Conservation (phyloP, 176 grass and related monocot species). For the Musa schizocarpa region DNA sequence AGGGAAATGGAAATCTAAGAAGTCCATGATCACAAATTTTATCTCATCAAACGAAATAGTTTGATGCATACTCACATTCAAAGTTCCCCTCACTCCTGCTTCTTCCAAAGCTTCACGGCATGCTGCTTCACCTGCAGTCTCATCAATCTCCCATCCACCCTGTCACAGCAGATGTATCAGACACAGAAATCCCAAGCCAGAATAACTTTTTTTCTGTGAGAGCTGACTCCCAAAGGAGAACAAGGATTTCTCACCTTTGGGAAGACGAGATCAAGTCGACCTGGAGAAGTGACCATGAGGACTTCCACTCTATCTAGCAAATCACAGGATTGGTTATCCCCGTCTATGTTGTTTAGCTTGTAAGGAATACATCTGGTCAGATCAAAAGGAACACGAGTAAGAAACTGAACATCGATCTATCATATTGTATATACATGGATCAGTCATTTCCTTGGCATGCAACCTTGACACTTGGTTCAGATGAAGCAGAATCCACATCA, state of each 20-base stretch:
- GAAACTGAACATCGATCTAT: neutral
- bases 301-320: slow-evolving; percentile 38
- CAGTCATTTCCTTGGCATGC: neutral
- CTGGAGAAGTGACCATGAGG: slow-evolving; percentile 78
- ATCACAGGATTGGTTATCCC: slow-evolving; percentile 19
- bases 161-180: slow-evolving; percentile 6
- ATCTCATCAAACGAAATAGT: neutral
- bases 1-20: too few species aligned
- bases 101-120: slow-evolving; percentile 76
- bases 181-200: neutral
- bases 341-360: slow-evolving; percentile 40
- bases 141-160: slow-evolving; percentile 90
- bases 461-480: neutral
- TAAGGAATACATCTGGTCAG: slow-evolving; percentile 58
- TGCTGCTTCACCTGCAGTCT: slow-evolving; percentile 66
- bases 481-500: neutral
- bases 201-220: neutral
- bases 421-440: neutral
- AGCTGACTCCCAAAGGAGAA: neutral
- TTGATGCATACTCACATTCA: slow-evolving; percentile 33
- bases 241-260: slow-evolving; percentile 43
- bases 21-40: neutral
- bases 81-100: slow-evolving; percentile 71
- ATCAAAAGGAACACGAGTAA: neutral
- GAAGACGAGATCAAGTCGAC: slow-evolving; percentile 64